A percentile compares a stretch with the other conserved stretches of the same genome.
These are phyloP conservation scores for Pythium pyrilobum DNA, from an alignment of 352 stramenopile species.

Conservation along the genomic window DNA sequence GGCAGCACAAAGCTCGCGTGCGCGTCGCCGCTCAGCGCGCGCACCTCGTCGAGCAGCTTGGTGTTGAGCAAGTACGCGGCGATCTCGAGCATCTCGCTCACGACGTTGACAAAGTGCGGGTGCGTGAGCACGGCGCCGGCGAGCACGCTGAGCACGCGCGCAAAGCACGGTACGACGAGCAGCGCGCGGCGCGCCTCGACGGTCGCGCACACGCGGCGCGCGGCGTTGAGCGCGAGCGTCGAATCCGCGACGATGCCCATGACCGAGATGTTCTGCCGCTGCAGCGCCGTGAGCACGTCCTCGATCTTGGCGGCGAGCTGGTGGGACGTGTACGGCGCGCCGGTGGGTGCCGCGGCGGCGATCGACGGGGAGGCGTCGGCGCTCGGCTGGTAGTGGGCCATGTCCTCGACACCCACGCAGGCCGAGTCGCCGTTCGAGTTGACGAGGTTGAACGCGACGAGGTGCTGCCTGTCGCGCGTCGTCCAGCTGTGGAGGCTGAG, in stretches of 20 bases:
- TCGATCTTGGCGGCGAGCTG: conserved; percentile 42
- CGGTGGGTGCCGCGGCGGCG: background rate
- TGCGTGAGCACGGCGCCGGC: conserved; percentile 55
- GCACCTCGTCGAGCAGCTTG: conserved; percentile 32
- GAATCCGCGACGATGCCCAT: conserved; percentile 75
- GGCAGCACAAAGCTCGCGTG: conserved; percentile 43
- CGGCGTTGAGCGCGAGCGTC: conserved; percentile 47
- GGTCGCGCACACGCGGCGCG: conserved; percentile 36
- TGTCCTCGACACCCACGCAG: conserved; percentile 57
- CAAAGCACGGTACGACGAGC: conserved; percentile 67
- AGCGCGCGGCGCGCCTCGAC: conserved; percentile 37
- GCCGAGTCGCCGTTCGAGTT: conserved; percentile 77
- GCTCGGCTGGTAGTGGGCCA: conserved; percentile 7
- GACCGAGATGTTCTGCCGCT: conserved; percentile 54
- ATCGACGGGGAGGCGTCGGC: background rate
- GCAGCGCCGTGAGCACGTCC: conserved; percentile 44
- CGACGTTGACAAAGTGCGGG: conserved; percentile 30
- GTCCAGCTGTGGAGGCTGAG: conserved; percentile 69
- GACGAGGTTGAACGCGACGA: conserved; percentile 71
- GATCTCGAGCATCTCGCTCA: conserved; percentile 64
- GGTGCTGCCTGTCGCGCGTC: conserved; percentile 53
- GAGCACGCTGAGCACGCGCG: conserved; percentile 44
- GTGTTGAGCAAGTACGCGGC: conserved; percentile 54
- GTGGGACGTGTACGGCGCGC: conserved; percentile 19
- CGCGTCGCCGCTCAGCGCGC: conserved; percentile 33